These are phyloP conservation scores for Hyaloscypha hepaticicola DNA, from an alignment of 495 filamentous ascomycete genomes.

Conservation along the genomic window DNA sequence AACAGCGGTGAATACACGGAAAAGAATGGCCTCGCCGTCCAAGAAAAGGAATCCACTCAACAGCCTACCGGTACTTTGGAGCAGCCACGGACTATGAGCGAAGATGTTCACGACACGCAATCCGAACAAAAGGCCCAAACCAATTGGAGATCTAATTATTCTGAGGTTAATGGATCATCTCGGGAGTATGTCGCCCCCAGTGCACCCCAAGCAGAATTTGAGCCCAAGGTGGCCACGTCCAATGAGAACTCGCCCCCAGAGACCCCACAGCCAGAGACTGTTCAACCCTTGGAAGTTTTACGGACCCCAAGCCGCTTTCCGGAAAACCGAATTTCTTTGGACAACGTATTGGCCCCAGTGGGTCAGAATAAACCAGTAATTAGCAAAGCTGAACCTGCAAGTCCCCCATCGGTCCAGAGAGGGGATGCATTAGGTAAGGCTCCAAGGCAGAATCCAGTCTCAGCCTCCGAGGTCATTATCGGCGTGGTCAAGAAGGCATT, in stretches of 20 bases:
- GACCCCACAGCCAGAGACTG: slow-evolving; percentile 11
- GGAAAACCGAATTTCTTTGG: slow-evolving; percentile 11
- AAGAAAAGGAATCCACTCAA: slow-evolving; percentile 13
- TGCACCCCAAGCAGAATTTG: neutral
- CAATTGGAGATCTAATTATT: slow-evolving; percentile 18
- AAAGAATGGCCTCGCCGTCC: neutral
- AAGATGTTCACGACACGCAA: neutral
- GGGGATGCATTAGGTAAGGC: slow-evolving; percentile 11
- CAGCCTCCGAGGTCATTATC: slow-evolving; percentile 20
- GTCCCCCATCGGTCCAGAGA: slow-evolving; percentile 3
- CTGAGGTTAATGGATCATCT: slow-evolving; percentile 16
- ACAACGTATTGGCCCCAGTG: slow-evolving; percentile 20
- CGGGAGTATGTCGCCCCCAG: slow-evolving; percentile 13
- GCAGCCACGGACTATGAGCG: neutral
- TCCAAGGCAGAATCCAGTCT: slow-evolving; percentile 17
- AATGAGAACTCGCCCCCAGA: slow-evolving; percentile 3
- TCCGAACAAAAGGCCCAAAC: neutral
- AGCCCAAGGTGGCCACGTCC: neutral
- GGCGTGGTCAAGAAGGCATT: slow-evolving; percentile 23
- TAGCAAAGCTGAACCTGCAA: slow-evolving; percentile 9
- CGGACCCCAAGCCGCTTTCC: neutral
- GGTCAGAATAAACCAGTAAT: slow-evolving; percentile 8
- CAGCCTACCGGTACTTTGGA: neutral
- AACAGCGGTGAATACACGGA: slow-evolving; percentile 27
- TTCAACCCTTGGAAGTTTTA: slow-evolving; percentile 26